These are phyloP conservation scores for Tothia fuscella DNA, from an alignment of 2,329 filamentous ascomycete genomes.

Conservation along the genomic window DNA sequence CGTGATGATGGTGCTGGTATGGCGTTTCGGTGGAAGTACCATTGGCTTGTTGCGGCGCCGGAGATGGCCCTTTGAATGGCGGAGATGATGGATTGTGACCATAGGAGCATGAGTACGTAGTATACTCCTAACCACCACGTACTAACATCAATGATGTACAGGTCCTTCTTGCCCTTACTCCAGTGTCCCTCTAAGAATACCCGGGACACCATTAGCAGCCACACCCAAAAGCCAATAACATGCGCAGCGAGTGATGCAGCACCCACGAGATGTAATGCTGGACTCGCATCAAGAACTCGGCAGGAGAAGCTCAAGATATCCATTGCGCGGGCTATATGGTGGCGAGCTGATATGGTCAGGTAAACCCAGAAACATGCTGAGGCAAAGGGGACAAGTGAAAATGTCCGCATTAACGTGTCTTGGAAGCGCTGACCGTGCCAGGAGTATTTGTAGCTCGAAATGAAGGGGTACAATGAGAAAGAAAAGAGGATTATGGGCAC, in stretches of 20 bases:
- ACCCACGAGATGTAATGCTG: slow-evolving; percentile 72
- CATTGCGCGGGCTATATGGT: slow-evolving; percentile 70
- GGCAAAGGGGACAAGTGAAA: slow-evolving; percentile 62
- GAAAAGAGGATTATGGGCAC: slow-evolving; percentile 79
- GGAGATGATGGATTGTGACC: slow-evolving; percentile 79
- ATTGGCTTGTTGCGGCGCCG: slow-evolving; percentile 90
- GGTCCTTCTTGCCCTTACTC: slow-evolving; percentile 37
- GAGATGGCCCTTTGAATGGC: slow-evolving; percentile 85
- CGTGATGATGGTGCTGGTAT: slow-evolving; percentile 64
- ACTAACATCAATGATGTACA: slow-evolving; percentile 74
- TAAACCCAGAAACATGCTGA: slow-evolving; percentile 72
- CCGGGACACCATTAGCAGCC: slow-evolving; percentile 92
- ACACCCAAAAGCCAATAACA: slow-evolving; percentile 86
- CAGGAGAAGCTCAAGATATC: slow-evolving; percentile 87
- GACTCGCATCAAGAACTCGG: slow-evolving; percentile 73
- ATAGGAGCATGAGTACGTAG: slow-evolving; percentile 90
- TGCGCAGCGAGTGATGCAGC: slow-evolving; percentile 63
- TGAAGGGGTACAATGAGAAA: slow-evolving; percentile 82
- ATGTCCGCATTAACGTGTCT: slow-evolving; percentile 79
- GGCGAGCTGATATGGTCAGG: slow-evolving; percentile 67
- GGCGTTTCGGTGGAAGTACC: slow-evolving; percentile 93
- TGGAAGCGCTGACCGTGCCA: slow-evolving; percentile 63
- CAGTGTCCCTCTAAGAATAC: slow-evolving; percentile 90
- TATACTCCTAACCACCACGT: slow-evolving; percentile 93
- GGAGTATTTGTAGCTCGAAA: slow-evolving; percentile 73